Percentiles rank a stretch among this genome's conserved stretches.
Evolutionary conservation across 345 rosid genomes (phyloP).

Genomic region (Populus davidiana): DNA sequence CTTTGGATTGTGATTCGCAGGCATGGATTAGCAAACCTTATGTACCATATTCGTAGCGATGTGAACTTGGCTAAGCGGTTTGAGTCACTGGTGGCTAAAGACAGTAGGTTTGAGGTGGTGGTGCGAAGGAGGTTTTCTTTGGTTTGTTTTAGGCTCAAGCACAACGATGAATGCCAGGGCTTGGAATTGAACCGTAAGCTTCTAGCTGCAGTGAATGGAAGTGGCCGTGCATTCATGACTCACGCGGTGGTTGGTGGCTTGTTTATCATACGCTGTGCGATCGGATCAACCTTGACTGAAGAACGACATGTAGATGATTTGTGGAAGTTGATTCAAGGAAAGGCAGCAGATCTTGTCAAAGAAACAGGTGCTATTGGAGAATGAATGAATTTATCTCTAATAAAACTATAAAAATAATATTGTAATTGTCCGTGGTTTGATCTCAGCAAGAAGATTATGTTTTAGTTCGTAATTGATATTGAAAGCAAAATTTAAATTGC

Average conservation of each 20-base stretch:
- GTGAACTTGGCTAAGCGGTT: slow-evolving; percentile 21
- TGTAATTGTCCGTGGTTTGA: too few relatives aligned
- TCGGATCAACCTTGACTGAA: slow-evolving; percentile 25
- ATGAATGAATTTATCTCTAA: too few relatives aligned
- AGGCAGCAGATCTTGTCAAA: background rate
- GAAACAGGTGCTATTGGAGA: background rate
- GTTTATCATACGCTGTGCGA: slow-evolving; percentile 17
- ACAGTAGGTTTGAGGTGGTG: slow-evolving; percentile 24
- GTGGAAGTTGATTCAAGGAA: slow-evolving; percentile 31
- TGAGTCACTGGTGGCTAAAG: slow-evolving; percentile 12
- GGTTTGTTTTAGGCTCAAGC: slow-evolving; percentile 26
- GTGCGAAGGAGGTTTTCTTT: slow-evolving; percentile 10
- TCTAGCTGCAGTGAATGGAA: slow-evolving; percentile 24
- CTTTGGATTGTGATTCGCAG: slow-evolving; percentile 37
- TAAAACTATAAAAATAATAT: too few relatives aligned
- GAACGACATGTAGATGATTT: slow-evolving; percentile 23
- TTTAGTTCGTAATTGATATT: too few relatives aligned
- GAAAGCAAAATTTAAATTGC: too few relatives aligned
- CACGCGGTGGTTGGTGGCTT: slow-evolving; percentile 23
- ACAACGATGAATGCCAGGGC: background rate
- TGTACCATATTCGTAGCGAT: slow-evolving; percentile 23
- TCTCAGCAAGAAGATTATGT: too few relatives aligned
- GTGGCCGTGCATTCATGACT: slow-evolving; percentile 27
- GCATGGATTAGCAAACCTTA: slow-evolving; percentile 26
- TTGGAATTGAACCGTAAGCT: slow-evolving; percentile 9